Percentiles rank a stretch among this genome's conserved stretches.
phyloP scores from a whole-genome alignment of 805 yeast species.

The Scheffersomyces ergatensis region DNA sequence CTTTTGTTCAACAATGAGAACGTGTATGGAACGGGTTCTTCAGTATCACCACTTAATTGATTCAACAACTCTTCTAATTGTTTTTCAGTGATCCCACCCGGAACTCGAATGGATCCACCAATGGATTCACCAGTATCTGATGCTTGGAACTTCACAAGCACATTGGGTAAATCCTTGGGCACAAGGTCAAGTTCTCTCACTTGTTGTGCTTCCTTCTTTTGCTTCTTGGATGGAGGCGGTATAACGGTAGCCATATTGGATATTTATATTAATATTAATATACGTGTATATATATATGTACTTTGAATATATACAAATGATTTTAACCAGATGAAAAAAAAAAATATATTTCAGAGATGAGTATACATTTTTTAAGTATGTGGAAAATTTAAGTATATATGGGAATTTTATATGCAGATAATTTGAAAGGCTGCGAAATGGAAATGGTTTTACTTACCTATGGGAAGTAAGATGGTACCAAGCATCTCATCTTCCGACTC shows the following conservation, averaged over 20 bases:
- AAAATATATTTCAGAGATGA: neutral
- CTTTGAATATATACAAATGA: neutral
- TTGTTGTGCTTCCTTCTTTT: slow-evolving; percentile 77
- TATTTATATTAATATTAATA: too few relatives aligned
- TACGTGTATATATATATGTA: too few relatives aligned
- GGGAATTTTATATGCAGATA: neutral
- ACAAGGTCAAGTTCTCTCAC: slow-evolving; percentile 71
- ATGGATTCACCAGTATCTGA: slow-evolving; percentile 85
- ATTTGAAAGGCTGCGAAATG: neutral
- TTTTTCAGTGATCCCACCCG: slow-evolving; percentile 79
- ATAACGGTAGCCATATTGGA: slow-evolving; percentile 78
- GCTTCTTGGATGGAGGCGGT: slow-evolving; percentile 93
- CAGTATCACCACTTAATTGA: slow-evolving; percentile 64
- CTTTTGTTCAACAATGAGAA: slow-evolving; percentile 61
- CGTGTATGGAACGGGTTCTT: slow-evolving; percentile 87
- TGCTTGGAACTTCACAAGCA: slow-evolving; percentile 84
- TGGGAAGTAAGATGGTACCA: slow-evolving; percentile 13
- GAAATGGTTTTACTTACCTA: neutral
- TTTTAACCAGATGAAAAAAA: too few relatives aligned
- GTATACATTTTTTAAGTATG: neutral
- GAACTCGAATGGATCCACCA: slow-evolving; percentile 86
- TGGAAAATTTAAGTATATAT: too few relatives aligned
- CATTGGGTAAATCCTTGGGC: slow-evolving; percentile 83
- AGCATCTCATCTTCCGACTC: slow-evolving; percentile 32
- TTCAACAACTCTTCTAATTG: slow-evolving; percentile 88